Evolutionary conservation across 352 stramenopile genomes (phyloP), one percentile per base, ranked within the genome.

Genomic region (Pythium pyrilobum): DNA sequence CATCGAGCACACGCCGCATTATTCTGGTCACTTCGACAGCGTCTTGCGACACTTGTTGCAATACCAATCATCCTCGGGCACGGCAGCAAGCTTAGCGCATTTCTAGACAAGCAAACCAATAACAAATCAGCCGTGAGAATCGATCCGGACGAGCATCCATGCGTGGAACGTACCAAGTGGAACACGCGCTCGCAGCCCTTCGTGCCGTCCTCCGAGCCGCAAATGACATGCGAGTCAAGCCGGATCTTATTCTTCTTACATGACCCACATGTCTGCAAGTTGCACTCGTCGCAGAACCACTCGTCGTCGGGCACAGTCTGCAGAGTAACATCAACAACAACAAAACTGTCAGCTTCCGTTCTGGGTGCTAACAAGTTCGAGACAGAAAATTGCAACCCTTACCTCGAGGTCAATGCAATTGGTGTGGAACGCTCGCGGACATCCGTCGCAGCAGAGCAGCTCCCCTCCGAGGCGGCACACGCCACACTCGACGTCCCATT

Each of bases 371-470:
- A 49, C 24, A 50, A 42, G 10, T 31, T 47, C 21, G 6, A 20
- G 0, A 1, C 27, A 25, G 6, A 9, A 34, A 25, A 25, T 24
- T n/a, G 18, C 44, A 36, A 11, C 5, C 4, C 62, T n/a, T 64
- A 70, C 74, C 53, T 70, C 67, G 5, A 92, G 52, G 5, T 71
- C 67, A 38, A 93, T 81, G 46, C 94, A 98, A 28, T 80, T 75
- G 6, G 80, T 55, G 70, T 98, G 95, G 67, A 97, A 98, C 7
- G 89, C 81, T 37, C 89, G 72, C 3, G 92, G 92, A 53, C 95
- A 98, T 13, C 82, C 86, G 54, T 95, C 87, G 56, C 95, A 98
- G 62, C 83, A 95, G 2, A 97, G 66, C 16, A 97, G 36, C 49
- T 95, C 80, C 3, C 89, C 90, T n/a, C 77, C 77, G 15, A 86